Conservation (phyloP, 306 rosid genomes). For the Malus domestica region ASM211411v1 NC_041805.1:32173001-32173500, state of each 20-base stretch:
- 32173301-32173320: too few relatives aligned
- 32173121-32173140: constrained; percentile 26
- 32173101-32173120: not conserved
- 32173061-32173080: not conserved
- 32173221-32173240: too few relatives aligned
- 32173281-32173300: too few relatives aligned
- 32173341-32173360: constrained; percentile 21
- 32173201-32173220: too few relatives aligned
- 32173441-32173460: not conserved
- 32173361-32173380: constrained; percentile 18
- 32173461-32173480: not conserved
- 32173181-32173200: too few relatives aligned
- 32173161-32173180: too few relatives aligned
- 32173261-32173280: too few relatives aligned
- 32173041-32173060: not conserved
- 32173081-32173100: not conserved
- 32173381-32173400: not conserved
- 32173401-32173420: not conserved
- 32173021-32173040: constrained; percentile 47
- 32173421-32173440: not conserved
- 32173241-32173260: too few relatives aligned
- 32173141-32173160: too few relatives aligned
- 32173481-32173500: constrained; percentile 42
- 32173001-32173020: constrained; percentile 28
- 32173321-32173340: not conserved